Evolutionary conservation across 2,329 filamentous ascomycete species (phyloP).

Genomic region (Lachnellula subtilissima): DNA sequence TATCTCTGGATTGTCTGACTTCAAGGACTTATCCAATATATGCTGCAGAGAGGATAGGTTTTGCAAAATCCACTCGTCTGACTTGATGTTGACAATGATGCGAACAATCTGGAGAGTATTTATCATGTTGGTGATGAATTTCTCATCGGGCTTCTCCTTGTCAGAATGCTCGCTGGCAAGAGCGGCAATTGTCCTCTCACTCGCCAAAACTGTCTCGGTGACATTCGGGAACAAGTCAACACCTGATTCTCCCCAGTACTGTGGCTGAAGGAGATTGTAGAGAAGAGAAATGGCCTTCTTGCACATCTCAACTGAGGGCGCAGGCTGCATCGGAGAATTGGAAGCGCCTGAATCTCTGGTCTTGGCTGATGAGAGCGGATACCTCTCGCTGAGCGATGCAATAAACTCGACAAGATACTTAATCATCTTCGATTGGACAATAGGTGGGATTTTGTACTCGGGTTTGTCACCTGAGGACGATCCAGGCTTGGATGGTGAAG

Average conservation of each 20-base stretch:
- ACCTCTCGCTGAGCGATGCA: conserved; percentile 81
- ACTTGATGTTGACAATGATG: conserved; percentile 80
- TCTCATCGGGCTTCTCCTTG: conserved; percentile 73
- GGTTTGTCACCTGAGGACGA: conserved; percentile 43
- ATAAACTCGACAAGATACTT: conserved; percentile 97
- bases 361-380: conserved; percentile 67
- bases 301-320: conserved; percentile 69
- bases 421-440: conserved; percentile 72
- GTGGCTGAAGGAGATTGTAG: conserved; percentile 76
- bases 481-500: conserved; percentile 46
- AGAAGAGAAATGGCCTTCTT: conserved; percentile 80
- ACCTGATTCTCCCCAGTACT: conserved; percentile 88
- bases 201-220: conserved; percentile 77
- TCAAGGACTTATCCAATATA: conserved; percentile 82
- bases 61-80: conserved; percentile 83
- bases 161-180: conserved; percentile 56
- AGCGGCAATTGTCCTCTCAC: conserved; percentile 66
- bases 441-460: conserved; percentile 64
- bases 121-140: conserved; percentile 81
- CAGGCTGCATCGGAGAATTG: conserved; percentile 43
- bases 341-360: conserved; percentile 48
- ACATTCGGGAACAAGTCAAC: conserved; percentile 88
- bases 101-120: conserved; percentile 92
- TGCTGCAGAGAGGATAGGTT: conserved; percentile 77
- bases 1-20: conserved; percentile 83